phyloP scores from a whole-genome alignment of 2,329 filamentous ascomycete genomes.

The Botrytis tulipae region DNA sequence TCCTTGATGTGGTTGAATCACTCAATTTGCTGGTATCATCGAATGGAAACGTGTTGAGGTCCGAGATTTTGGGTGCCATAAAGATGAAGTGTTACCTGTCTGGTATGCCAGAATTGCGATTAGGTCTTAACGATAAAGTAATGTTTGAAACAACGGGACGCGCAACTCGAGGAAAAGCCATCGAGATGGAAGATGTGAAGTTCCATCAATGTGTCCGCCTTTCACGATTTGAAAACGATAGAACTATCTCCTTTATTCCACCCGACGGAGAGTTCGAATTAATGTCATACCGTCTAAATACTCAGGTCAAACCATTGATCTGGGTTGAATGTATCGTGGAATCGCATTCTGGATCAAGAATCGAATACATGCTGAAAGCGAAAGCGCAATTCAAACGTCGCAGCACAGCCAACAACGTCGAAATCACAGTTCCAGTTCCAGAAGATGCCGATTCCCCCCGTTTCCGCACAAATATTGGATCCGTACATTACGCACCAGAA shows the following conservation, averaged over 20 bases:
- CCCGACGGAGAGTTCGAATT: slow-evolving; percentile 98
- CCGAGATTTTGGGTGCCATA: slow-evolving; percentile 92
- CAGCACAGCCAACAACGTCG: slow-evolving; percentile 97
- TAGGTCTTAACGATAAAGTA: slow-evolving; percentile 97
- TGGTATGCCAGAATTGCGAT: slow-evolving; percentile 92
- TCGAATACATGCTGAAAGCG: slow-evolving; percentile 99
- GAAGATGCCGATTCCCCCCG: slow-evolving; percentile 95
- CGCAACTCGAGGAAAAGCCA: slow-evolving; percentile 90
- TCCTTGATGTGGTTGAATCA: slow-evolving; percentile 94
- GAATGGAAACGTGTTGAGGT: slow-evolving; percentile 91
- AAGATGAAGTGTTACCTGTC: slow-evolving; percentile 99
- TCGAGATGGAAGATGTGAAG: slow-evolving; percentile 99
- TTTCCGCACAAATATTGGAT: slow-evolving; percentile 96
- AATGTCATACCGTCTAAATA: slow-evolving; percentile 98
- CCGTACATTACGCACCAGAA: slow-evolving; percentile 95
- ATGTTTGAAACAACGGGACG: slow-evolving; percentile 99
- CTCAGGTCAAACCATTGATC: slow-evolving; percentile 95
- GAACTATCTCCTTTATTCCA: slow-evolving; percentile 97
- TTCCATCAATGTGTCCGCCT: slow-evolving; percentile 98
- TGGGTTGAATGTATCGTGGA: slow-evolving; percentile 99
- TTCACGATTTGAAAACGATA: slow-evolving; percentile 95
- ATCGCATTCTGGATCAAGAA: slow-evolving; percentile 88
- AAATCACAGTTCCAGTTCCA: slow-evolving; percentile 94
- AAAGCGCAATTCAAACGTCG: slow-evolving; percentile 97
- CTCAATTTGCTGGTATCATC: slow-evolving; percentile 93